Evolutionary conservation across 192 early-diverging fungal genomes (phyloP), one percentile per base, ranked within the genome.

Genomic region (Gaertneriomyces semiglobifer): DNA sequence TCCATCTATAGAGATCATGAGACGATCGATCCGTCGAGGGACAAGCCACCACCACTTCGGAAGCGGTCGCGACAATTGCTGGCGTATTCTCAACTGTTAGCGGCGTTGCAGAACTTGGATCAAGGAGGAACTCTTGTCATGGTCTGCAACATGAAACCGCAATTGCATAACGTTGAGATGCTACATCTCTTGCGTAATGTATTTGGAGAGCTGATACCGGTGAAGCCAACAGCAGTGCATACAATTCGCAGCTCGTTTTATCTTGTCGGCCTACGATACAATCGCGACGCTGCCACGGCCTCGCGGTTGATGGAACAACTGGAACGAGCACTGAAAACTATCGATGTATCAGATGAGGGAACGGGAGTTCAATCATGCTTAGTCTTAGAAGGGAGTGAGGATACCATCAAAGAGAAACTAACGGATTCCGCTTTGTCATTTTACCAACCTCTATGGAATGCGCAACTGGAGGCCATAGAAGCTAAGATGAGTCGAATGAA

Each of bases 111-210:
- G 2, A 68, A 68, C 44, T 46, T 68, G 6, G 7, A 39, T 40
- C 16, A 25, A 48, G 58, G 51, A 6, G 66, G 66, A 18, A 68
- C 66, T 56, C 10, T 68, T 9, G 54, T 68, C 12, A 39, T 68
- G 20, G 66, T 68, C 66, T 60, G 44, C 45, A 68, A 68, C 58
- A 68, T 68, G 58, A 68, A 68, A 50, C 66, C 66, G 48, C 66
- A 60, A 14, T 58, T 68, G 14, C 58, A 68, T 47, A 68, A 68
- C 58, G 58, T 68, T 20, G 66, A 68, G 41, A 59, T 60, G 46
- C 58, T 68, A 5, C 60, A 58, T 41, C 60, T 68, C 58, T 47
- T 68, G 7, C 7, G 53, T 20, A 39, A 59, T 5, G 12, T 38
- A 11, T 68, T 68, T 42, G 48, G 14, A 18, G 7, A 39, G 11